Base-by-base conservation (phyloP, 2,329 filamentous ascomycete genomes). In the Chaetomium sp. region DNA sequence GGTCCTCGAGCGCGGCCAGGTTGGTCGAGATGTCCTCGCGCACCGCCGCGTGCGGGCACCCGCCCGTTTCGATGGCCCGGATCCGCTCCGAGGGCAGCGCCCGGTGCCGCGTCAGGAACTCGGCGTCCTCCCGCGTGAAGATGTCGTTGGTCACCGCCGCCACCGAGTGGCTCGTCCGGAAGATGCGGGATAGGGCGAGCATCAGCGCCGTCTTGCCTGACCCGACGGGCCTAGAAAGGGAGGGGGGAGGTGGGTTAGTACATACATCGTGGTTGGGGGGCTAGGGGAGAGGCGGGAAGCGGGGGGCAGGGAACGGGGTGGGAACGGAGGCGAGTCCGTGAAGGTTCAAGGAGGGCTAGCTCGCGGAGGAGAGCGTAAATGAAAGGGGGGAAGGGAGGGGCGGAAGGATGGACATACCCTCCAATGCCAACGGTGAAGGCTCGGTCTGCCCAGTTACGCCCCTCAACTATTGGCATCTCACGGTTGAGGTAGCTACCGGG, bases 91-190 rank as follows among this genome's bases (percentile, higher is more conserved):
- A 85, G 0, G 93, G 90, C 0, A 98, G 88, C 6, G 95, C 95
- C 69, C 86, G 84, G 83, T 97, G 85, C 64, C 88, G 88, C 65
- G 92, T 96, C 29, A 99, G 88, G 81, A 99, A 99, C 79, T 98
- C 95, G 81, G 93, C 93, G 82, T 99, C 95, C 80, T 99, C 95
- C 69, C 90, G 90, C 25, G 94, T 98, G 83, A 98, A 98, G 83
- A 98, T 98, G 83, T 98, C 94, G 83, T 98, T 98, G 57, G 95
- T 99, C 25, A 99, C 94, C 66, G 93, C 95, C 0, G 95, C 95
- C 73, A 99, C 90, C 75, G 89, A 92, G 85, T 91, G 93, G 62
- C 85, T 82, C 58, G 88, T 83, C 67, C 95, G 90, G 7, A 99
- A 88, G 8, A 90, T 89, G 42, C 88, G 88, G 81, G 93, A 97